A percentile compares a stretch with the other conserved stretches of the same genome.
Evolutionary conservation across 1,139 yeast genomes (phyloP).

Genomic region (Blastobotrys elegans): DNA sequence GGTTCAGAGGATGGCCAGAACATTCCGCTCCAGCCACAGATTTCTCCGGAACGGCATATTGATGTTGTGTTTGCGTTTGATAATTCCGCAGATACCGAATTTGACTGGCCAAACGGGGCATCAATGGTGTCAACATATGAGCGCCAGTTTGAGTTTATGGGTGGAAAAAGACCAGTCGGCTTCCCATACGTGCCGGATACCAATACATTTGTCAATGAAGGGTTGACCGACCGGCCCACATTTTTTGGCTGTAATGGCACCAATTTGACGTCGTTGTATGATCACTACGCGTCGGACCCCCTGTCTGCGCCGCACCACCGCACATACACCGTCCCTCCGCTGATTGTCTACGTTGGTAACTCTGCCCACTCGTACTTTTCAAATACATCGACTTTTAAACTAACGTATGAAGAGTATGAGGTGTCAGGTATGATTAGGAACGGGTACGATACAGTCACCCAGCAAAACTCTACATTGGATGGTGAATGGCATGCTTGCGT

Average conservation of each 20-base stretch:
- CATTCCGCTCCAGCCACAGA: conserved; percentile 73
- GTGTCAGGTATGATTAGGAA: conserved; percentile 62
- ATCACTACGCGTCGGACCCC: conserved; percentile 46
- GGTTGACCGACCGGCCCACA: conserved; percentile 46
- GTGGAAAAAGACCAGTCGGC: conserved; percentile 71
- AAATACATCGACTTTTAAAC: conserved; percentile 70
- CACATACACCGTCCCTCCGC: conserved; percentile 73
- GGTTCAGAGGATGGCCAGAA: conserved; percentile 87
- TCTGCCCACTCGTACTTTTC: conserved; percentile 61
- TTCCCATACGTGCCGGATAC: conserved; percentile 65
- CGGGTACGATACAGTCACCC: conserved; percentile 75
- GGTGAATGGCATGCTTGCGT: conserved; percentile 74
- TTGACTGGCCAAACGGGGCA: conserved; percentile 54
- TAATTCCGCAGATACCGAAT: conserved; percentile 75
- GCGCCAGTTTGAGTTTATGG: conserved; percentile 62
- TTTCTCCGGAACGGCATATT: conserved; percentile 63
- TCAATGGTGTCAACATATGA: conserved; percentile 59
- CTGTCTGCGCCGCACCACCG: too few relatives aligned
- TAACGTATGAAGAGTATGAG: conserved; percentile 59
- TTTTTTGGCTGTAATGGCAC: conserved; percentile 82
- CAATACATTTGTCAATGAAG: conserved; percentile 48
- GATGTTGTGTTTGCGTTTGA: conserved; percentile 82
- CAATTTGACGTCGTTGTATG: conserved; percentile 46
- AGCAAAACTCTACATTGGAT: conserved; percentile 69
- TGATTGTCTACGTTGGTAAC: conserved; percentile 77